Conservation (phyloP, 352 stramenopile species). For the Salisapilia sapeloensis region DNA sequence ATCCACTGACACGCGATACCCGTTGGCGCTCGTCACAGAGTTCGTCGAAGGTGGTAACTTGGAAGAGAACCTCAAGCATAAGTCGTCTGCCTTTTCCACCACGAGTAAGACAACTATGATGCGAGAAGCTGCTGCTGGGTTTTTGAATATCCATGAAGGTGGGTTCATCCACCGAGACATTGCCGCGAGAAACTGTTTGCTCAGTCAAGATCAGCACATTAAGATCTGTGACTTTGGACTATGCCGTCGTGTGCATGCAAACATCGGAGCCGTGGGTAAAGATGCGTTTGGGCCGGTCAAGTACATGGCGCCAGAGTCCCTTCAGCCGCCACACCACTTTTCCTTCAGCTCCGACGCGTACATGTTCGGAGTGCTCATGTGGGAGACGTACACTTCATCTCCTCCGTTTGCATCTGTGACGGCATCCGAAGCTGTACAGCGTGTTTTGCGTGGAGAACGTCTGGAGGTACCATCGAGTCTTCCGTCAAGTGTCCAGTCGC, state of each 20-base stretch:
- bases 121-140: constrained; percentile 43
- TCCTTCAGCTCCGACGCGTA: constrained; percentile 55
- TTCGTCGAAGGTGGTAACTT: constrained; percentile 59
- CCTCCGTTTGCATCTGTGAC: constrained; percentile 35
- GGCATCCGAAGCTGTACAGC: constrained; percentile 40
- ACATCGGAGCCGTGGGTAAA: too few species aligned
- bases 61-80: constrained; percentile 51
- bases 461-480: constrained; percentile 25
- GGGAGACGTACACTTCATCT: constrained; percentile 46
- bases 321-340: constrained; percentile 45
- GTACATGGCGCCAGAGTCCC: constrained; percentile 57
- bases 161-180: constrained; percentile 74
- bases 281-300: constrained; percentile 53
- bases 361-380: constrained; percentile 62
- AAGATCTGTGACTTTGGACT: constrained; percentile 74
- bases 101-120: constrained; percentile 61
- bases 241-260: constrained; percentile 42
- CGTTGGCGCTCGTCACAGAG: constrained; percentile 47
- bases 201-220: constrained; percentile 34
- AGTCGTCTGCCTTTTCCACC: too few species aligned
- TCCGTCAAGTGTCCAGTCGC: constrained; percentile 18
- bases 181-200: constrained; percentile 58
- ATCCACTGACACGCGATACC: constrained; percentile 45
- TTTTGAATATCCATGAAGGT: constrained; percentile 78
- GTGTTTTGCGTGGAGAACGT: constrained; percentile 37